These are phyloP conservation scores for Xylariaceae sp. DNA, from an alignment of 2,329 filamentous ascomycete genomes.

Conservation along the genomic window DNA sequence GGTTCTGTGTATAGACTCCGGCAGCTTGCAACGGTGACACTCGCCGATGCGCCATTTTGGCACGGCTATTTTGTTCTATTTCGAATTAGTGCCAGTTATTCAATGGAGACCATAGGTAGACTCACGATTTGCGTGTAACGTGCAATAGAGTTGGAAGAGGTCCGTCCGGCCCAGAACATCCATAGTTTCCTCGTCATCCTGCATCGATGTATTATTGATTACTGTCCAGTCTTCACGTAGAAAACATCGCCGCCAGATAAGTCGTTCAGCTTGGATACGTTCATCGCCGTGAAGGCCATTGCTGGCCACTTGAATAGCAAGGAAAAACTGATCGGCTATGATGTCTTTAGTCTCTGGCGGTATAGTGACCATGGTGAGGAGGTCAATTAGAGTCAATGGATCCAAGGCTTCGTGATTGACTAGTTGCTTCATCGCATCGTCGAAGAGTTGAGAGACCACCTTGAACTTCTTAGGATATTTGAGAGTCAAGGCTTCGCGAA, in stretches of 20 bases:
- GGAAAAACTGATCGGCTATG: slow-evolving; percentile 66
- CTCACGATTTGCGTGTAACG: slow-evolving; percentile 63
- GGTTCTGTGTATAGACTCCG: slow-evolving; percentile 57
- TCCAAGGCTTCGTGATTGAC: slow-evolving; percentile 69
- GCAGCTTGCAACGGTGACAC: slow-evolving; percentile 51
- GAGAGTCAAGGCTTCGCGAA: slow-evolving; percentile 62
- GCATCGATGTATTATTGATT: slow-evolving; percentile 72
- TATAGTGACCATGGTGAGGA: slow-evolving; percentile 68
- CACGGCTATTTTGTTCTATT: slow-evolving; percentile 40
- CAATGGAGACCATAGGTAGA: slow-evolving; percentile 25
- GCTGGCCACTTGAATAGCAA: slow-evolving; percentile 62
- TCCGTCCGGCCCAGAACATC: slow-evolving; percentile 61
- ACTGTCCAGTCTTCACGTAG: slow-evolving; percentile 79
- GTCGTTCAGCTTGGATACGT: slow-evolving; percentile 53
- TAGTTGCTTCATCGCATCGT: slow-evolving; percentile 64
- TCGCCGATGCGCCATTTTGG: slow-evolving; percentile 42
- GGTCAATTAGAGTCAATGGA: slow-evolving; percentile 61
- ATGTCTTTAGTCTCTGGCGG: slow-evolving; percentile 46
- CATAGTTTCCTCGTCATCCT: slow-evolving; percentile 65
- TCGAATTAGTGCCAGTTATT: slow-evolving; percentile 3
- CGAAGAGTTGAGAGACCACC: slow-evolving; percentile 67
- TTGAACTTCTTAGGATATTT: slow-evolving; percentile 55
- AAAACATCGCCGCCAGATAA: slow-evolving; percentile 85
- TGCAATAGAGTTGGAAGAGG: slow-evolving; percentile 62
- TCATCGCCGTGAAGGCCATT: slow-evolving; percentile 52